Percentiles rank a stretch among this genome's conserved stretches.
Conservation (phyloP, 2,329 filamentous ascomycete genomes). For the Trematosphaeria pertusa region DNA sequence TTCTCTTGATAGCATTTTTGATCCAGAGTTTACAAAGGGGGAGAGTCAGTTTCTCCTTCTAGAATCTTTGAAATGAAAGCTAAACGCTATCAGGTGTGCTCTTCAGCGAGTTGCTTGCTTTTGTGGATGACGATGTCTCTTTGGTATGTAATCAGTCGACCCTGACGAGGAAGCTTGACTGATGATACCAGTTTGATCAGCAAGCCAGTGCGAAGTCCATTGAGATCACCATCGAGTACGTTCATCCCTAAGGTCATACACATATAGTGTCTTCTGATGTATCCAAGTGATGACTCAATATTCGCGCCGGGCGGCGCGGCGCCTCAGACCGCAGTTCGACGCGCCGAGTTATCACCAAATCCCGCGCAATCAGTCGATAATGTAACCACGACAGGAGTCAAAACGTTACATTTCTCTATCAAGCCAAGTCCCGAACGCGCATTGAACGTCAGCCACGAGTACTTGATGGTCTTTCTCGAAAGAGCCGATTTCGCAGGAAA, state of each 20-base stretch:
- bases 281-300: conserved; percentile 20
- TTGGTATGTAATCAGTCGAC: conserved; percentile 5
- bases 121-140: conserved; percentile 7
- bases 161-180: neutral
- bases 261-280: neutral
- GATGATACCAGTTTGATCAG: conserved; percentile 13
- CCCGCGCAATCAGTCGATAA: conserved; percentile 7
- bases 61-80: neutral
- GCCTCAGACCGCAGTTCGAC: conserved; percentile 22
- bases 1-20: conserved; percentile 10
- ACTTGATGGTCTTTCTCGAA: conserved; percentile 23
- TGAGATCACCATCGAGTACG: conserved; percentile 21
- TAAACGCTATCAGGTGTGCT: conserved; percentile 7
- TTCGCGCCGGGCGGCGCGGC: conserved; percentile 17
- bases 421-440: conserved; percentile 15
- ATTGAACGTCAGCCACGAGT: conserved; percentile 24
- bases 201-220: conserved; percentile 14
- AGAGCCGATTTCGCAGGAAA: conserved; percentile 19
- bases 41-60: conserved; percentile 11
- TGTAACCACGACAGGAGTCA: conserved; percentile 16
- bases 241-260: neutral
- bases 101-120: conserved; percentile 16
- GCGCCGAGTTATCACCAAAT: conserved; percentile 18
- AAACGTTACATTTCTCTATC: conserved; percentile 25
- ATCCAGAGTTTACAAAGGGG: conserved; percentile 18